Evolutionary conservation across 768 basidiomycete species (phyloP).

Genomic region (Steccherinum ochraceum): DNA sequence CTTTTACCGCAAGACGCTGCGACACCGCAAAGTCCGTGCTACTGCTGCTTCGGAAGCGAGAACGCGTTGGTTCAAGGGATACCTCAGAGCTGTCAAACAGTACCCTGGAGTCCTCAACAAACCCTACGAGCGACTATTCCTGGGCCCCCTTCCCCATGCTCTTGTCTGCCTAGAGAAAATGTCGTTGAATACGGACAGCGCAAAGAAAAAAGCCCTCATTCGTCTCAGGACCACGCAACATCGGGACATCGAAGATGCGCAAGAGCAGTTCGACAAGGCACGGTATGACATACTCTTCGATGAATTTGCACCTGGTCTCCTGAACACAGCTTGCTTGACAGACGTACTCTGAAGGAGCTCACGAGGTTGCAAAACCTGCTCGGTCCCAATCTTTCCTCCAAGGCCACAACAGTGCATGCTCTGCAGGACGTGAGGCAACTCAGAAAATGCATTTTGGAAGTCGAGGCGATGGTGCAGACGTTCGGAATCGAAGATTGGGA

Average conservation of each 20-base stretch:
- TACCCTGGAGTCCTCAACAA: background rate
- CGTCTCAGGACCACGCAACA: slow-evolving; percentile 6
- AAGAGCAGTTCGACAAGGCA: slow-evolving; percentile 1
- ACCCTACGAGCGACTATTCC: slow-evolving; percentile 3
- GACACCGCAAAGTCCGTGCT: background rate
- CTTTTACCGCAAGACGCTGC: slow-evolving; percentile 2
- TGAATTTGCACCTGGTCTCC: background rate
- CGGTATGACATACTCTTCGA: slow-evolving; percentile 4
- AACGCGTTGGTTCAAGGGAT: slow-evolving; percentile 1
- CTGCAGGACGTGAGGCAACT: slow-evolving; percentile 9
- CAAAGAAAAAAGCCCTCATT: slow-evolving; percentile 3
- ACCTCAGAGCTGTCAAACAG: background rate
- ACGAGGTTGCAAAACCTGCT: slow-evolving; percentile 12
- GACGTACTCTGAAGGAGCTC: slow-evolving; percentile 6
- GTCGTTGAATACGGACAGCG: background rate
- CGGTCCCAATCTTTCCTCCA: too few relatives aligned
- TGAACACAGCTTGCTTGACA: background rate
- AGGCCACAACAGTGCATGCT: slow-evolving; percentile 14
- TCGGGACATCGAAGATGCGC: slow-evolving; percentile 7
- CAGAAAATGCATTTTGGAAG: slow-evolving; percentile 7
- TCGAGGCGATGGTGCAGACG: slow-evolving; percentile 6
- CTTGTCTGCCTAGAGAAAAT: slow-evolving; percentile 6
- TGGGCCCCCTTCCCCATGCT: slow-evolving; percentile 10
- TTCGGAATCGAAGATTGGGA: slow-evolving; percentile 7
- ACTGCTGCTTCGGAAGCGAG: background rate